These are phyloP conservation scores for Inonotus hispidus DNA, from an alignment of 1,284 basidiomycete genomes.

Conservation along the genomic window DNA sequence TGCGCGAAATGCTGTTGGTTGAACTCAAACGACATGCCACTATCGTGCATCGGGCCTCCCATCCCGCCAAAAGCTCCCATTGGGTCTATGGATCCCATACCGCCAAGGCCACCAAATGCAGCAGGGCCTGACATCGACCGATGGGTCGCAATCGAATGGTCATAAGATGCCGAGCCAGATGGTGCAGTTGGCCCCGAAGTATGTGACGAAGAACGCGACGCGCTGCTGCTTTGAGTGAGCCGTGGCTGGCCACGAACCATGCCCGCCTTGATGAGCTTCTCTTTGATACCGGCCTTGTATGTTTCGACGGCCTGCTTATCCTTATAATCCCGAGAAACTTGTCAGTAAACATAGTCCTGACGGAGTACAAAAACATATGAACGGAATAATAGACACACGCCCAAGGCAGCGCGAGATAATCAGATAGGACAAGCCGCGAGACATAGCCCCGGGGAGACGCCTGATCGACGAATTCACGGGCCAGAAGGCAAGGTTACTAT, in stretches of 20 bases:
- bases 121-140: conserved; percentile 13
- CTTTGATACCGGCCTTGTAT: conserved; percentile 80
- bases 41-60: not conserved
- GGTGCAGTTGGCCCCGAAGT: conserved; percentile 13
- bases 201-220: conserved; percentile 23
- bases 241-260: conserved; percentile 76
- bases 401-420: no score
- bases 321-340: conserved; percentile 32
- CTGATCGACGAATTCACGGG: not conserved
- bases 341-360: not conserved
- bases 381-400: no score
- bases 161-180: conserved; percentile 12
- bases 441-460: not conserved
- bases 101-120: conserved; percentile 8
- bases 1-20: not conserved
- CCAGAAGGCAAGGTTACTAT: not conserved
- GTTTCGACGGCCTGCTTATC: conserved; percentile 76
- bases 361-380: not conserved
- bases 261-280: conserved; percentile 66
- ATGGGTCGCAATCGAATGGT: conserved; percentile 12
- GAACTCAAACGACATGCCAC: not conserved
- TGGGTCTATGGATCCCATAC: conserved; percentile 5
- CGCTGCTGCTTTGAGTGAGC: conserved; percentile 34
- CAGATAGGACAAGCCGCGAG: not conserved
- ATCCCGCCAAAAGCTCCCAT: conserved; percentile 3